These are phyloP conservation scores for Sclerotinia borealis DNA, from an alignment of 2,329 filamentous ascomycete species.

Conservation along the genomic window DNA sequence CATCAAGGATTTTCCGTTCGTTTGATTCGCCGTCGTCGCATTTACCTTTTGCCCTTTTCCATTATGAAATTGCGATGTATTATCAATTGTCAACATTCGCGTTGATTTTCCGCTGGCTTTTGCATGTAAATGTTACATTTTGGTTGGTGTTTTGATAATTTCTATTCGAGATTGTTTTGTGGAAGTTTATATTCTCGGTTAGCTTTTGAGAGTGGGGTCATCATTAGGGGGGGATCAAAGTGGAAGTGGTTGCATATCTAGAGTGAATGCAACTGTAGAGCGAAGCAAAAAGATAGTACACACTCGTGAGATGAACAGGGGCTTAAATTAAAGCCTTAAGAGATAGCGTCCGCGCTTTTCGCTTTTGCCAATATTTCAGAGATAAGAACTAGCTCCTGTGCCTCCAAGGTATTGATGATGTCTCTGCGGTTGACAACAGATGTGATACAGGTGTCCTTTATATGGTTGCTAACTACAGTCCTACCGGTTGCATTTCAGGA, in stretches of 20 bases:
- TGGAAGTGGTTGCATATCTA: no score
- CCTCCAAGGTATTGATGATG: not conserved
- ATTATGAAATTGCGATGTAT: not conserved
- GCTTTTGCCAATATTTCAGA: not conserved
- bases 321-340: not conserved
- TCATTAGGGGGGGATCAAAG: not conserved
- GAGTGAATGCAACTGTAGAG: no score
- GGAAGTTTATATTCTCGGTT: not conserved
- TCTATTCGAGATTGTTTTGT: not conserved
- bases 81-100: not conserved
- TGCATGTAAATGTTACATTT: not conserved
- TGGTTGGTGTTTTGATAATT: not conserved
- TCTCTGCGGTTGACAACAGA: not conserved
- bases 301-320: no score
- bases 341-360: accelerated
- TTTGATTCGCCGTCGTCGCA: conserved; percentile 8
- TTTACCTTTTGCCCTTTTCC: not conserved
- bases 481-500: not conserved
- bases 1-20: no score
- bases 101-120: accelerated
- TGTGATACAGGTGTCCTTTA: not conserved
- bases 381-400: no score
- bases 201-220: not conserved
- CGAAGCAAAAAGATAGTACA: no score
- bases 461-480: accelerated